These are phyloP conservation scores for Lodderomyces orthopsilosis DNA, from an alignment of 1,139 yeast species.

Conservation along the genomic window DNA sequence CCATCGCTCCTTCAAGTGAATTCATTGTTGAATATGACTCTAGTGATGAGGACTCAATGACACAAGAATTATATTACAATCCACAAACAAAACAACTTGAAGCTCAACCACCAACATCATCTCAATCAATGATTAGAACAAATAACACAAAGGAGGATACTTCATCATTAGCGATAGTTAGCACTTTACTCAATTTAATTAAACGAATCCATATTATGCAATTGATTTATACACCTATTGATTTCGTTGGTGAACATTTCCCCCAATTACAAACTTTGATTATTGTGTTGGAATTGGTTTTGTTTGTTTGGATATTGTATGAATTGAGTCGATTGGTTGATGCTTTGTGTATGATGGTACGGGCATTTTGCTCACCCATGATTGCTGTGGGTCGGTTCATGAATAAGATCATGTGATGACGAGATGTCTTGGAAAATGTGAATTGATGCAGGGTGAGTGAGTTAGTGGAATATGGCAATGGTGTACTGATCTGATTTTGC, in stretches of 20 bases:
- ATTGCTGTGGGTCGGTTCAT: conserved; percentile 46
- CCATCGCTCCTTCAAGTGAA: conserved; percentile 19
- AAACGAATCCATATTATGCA: conserved; percentile 38
- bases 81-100: conserved; percentile 35
- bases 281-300: conserved; percentile 35
- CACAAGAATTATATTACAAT: conserved; percentile 33
- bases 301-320: conserved; percentile 44
- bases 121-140: conserved; percentile 17
- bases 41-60: conserved; percentile 22
- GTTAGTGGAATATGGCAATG: too few relatives aligned
- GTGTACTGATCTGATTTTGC: background rate
- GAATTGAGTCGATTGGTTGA: conserved; percentile 44
- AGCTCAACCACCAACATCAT: conserved; percentile 33
- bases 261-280: conserved; percentile 42
- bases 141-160: conserved; percentile 5
- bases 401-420: conserved; percentile 35
- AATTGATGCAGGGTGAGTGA: background rate
- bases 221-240: conserved; percentile 43
- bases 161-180: conserved; percentile 22
- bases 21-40: conserved; percentile 33
- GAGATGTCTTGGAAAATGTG: background rate
- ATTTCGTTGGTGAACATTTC: conserved; percentile 36
- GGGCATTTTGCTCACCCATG: conserved; percentile 50
- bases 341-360: conserved; percentile 47
- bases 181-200: conserved; percentile 33